These are phyloP conservation scores for Nicotiana noctiflora DNA, from an alignment of 257 asterid species.

Conservation along the genomic window DNA sequence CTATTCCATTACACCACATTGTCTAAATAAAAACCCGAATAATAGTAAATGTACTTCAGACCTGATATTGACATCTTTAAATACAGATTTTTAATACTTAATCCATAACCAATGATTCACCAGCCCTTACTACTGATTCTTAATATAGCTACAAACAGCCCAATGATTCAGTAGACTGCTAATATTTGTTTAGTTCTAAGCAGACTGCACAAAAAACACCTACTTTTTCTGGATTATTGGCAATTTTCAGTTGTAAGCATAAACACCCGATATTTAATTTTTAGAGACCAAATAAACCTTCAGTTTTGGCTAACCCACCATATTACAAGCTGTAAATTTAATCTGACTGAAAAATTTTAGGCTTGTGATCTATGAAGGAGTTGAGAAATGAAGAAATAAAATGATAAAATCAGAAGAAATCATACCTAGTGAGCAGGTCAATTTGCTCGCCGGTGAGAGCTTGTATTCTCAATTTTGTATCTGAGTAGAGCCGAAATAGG, in stretches of 20 bases:
- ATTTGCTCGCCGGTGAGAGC: neutral
- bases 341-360: neutral
- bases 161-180: neutral
- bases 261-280: neutral
- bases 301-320: neutral
- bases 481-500: neutral
- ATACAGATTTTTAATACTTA: neutral
- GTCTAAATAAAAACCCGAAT: neutral
- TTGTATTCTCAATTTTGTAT: no score
- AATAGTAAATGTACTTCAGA: neutral
- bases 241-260: neutral
- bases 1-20: neutral
- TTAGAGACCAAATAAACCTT: neutral
- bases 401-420: neutral
- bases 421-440: neutral
- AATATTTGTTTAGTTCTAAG: neutral
- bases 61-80: neutral
- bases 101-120: neutral
- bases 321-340: neutral
- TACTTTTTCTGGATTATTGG: neutral
- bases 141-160: neutral
- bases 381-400: neutral
- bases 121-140: neutral
- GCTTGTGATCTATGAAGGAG: neutral
- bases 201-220: no score